Percentiles rank a stretch among this genome's conserved stretches.
Evolutionary conservation across 768 basidiomycete species (phyloP).

Genomic region (Clathrus columnatus): DNA sequence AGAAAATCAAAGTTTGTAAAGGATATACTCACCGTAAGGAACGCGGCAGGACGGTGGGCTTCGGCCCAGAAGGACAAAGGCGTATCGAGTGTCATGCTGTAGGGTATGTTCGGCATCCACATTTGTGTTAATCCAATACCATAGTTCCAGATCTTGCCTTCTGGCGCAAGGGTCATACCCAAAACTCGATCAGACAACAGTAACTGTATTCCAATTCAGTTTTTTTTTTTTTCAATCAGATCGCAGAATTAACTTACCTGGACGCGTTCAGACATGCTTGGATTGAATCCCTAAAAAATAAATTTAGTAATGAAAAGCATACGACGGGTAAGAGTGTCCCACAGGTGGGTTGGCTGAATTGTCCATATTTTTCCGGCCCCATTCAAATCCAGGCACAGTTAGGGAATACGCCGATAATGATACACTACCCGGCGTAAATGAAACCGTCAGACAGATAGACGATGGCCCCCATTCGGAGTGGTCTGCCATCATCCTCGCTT

Average conservation of each 20-base stretch:
- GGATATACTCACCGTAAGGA: constrained; percentile 64
- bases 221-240: not conserved
- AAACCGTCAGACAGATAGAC: constrained; percentile 87
- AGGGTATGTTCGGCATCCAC: constrained; percentile 77
- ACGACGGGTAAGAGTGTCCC: constrained; percentile 15
- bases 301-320: constrained; percentile 6
- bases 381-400: constrained; percentile 90
- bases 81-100: constrained; percentile 83
- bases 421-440: constrained; percentile 97
- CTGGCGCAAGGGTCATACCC: constrained; percentile 91
- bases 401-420: constrained; percentile 90
- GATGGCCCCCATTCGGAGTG: constrained; percentile 93
- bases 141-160: constrained; percentile 95
- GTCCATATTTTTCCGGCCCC: constrained; percentile 91
- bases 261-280: constrained; percentile 97
- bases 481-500: constrained; percentile 94
- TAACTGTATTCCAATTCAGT: constrained; percentile 34
- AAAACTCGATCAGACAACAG: constrained; percentile 91
- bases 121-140: constrained; percentile 88
- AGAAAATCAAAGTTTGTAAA: not conserved
- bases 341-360: constrained; percentile 73
- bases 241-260: constrained; percentile 27
- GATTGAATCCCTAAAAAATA: constrained; percentile 72
- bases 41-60: constrained; percentile 88
- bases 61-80: constrained; percentile 94